phyloP scores from a whole-genome alignment of 345 rosid species.

The Heritiera littoralis region DNA sequence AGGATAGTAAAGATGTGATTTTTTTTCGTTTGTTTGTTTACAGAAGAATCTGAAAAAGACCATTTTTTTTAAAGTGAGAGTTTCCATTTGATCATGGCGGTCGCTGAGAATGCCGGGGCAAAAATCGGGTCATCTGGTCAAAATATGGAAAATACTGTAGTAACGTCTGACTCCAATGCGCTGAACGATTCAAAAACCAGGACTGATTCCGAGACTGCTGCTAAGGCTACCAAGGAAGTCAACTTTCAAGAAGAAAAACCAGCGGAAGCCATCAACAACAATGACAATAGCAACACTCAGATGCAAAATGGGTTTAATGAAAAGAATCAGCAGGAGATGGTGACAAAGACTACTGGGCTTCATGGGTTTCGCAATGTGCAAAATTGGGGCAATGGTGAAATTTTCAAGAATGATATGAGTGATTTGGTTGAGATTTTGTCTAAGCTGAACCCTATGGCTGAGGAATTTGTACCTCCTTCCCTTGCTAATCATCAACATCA shows the following conservation, averaged over 20 bases:
- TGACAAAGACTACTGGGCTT: slow-evolving; percentile 31
- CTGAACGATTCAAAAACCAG: slow-evolving; percentile 53
- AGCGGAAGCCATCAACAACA: slow-evolving; percentile 22
- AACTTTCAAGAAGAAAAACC: slow-evolving; percentile 30
- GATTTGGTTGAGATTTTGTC: slow-evolving; percentile 80
- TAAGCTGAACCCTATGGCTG: slow-evolving; percentile 93
- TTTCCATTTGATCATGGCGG: slow-evolving; percentile 69
- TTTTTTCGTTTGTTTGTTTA: slow-evolving; percentile 1
- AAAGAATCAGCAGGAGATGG: slow-evolving; percentile 29
- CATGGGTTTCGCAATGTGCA: slow-evolving; percentile 24
- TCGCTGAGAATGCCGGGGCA: slow-evolving; percentile 87
- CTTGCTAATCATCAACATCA: slow-evolving; percentile 29
- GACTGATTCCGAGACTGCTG: slow-evolving; percentile 35
- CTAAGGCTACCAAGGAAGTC: slow-evolving; percentile 26
- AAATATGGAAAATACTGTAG: slow-evolving; percentile 56
- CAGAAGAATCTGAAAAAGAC: slow-evolving; percentile 32
- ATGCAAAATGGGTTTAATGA: slow-evolving; percentile 37
- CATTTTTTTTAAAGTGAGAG: slow-evolving; percentile 19
- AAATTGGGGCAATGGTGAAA: slow-evolving; percentile 31
- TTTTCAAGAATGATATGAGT: slow-evolving; percentile 60
- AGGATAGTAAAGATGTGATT: neutral
- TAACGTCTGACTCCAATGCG: slow-evolving; percentile 49
- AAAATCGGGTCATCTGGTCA: slow-evolving; percentile 69
- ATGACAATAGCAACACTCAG: slow-evolving; percentile 33
- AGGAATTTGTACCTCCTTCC: slow-evolving; percentile 93